Base-by-base conservation (phyloP, 768 basidiomycete species). In the Xanthoconium stramineum region DNA sequence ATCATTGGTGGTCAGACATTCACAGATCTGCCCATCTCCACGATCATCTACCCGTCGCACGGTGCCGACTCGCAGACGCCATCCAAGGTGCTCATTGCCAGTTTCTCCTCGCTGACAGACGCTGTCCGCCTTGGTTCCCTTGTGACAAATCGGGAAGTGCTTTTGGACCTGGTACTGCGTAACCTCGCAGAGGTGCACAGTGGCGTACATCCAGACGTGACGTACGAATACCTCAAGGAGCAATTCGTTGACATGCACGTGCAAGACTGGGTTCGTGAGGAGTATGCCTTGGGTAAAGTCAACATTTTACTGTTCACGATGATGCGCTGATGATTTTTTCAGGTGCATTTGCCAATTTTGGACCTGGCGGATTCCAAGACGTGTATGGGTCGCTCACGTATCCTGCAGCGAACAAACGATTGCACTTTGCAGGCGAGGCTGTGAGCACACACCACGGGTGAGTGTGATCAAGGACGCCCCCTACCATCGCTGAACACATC, bases 271-370 rank as follows among this genome's bases (percentile, higher is more conserved):
- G 51, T 42, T 39, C 58, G 68, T 28, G 62, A 72, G 37, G 68
- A 69, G 5, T 56, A 62, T 20, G 65, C 73, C 0, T 69, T 75
- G 65, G 46, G 7, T 11, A 11, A 2, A 3, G 68, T 56, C 17
- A 20, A 15, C n/a, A 10, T 6, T 24, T 24, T 15, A 20, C 32
- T 3, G 9, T 29, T 36, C 13, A 8, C 13, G n/a, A 20, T 17
- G 14, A 44, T 13, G 9, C 0, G 3, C 38, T 37, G 40, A 54
- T 9, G 0, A 0, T 19, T 39, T 14, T 17, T 37, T 30, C 47
- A 76, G 76, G 77, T 50, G 72, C 73, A 5, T 77, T 57, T 53
- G 72, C 75, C 0, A 61, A 56, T 55, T 78, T 77, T 45, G 71
- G 69, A 6, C 76, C 77, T 11, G 75, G 75, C 5, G 54, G 75